Evolutionary conservation across 2,329 filamentous ascomycete genomes (phyloP), one percentile per base, ranked within the genome.

Genomic region (Colletotrichum cuscutae): DNA sequence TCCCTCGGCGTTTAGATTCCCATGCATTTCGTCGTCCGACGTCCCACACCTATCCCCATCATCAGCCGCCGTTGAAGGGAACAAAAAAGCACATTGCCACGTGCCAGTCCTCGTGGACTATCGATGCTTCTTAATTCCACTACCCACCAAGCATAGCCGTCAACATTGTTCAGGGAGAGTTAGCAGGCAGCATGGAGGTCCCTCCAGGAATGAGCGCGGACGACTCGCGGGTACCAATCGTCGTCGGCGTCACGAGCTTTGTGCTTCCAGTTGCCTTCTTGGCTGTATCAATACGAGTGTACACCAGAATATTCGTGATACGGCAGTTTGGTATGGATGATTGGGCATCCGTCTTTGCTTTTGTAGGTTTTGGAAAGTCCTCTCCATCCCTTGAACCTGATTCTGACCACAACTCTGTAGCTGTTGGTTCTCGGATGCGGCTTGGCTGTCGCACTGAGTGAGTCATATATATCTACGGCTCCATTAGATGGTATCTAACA

Each of bases 281-380:
- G 13, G 59, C 52, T 5, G 63, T 75, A 22, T 54, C 54, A 9
- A 26, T 75, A 58, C 71, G 73, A 9, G 63, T 76, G 35, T 80
- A 77, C 63, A 78, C 75, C 26, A 65, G 79, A 53, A 68, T 71
- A 4, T 74, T 77, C 15, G 61, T 80, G 15, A 72, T 80, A 11
- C 66, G 77, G 46, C 76, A 77, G 37, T 67, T 79, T 19, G 79
- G 79, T 3, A 65, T 75, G 4, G 78, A 81, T 37, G 79, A 80
- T 58, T 75, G 64, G 59, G 69, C 75, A 8, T 77, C 79, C 1
- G 73, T 79, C 9, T 12, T 74, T 7, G 76, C 79, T 4, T 66
- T 79, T 49, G 79, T 81, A 58, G 64, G 74, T 70, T 12, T 59
- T 6, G 24, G 5, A 30, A n/a, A 13, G 22, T n/a, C 2, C 1